phyloP scores from a whole-genome alignment of 2,329 filamentous ascomycete species.

The Thielaviopsis populi region DNA sequence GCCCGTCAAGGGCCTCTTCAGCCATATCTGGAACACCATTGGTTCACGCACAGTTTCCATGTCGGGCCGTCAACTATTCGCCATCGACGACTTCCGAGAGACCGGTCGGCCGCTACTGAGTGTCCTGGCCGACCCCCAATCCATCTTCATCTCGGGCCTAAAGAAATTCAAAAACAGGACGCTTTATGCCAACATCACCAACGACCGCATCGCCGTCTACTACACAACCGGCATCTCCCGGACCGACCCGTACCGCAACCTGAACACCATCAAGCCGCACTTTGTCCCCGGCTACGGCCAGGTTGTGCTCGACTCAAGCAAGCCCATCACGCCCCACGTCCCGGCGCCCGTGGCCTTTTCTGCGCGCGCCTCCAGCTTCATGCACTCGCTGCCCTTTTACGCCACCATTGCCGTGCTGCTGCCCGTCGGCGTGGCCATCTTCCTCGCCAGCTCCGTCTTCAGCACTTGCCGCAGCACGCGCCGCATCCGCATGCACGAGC shows the following conservation, averaged over 20 bases:
- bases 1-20: constrained; percentile 49
- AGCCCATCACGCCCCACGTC: constrained; percentile 34
- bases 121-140: constrained; percentile 66
- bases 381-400: constrained; percentile 40
- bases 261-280: constrained; percentile 38
- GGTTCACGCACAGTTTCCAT: constrained; percentile 67
- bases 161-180: constrained; percentile 59
- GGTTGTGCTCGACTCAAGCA: constrained; percentile 55
- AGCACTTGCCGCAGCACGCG: constrained; percentile 62
- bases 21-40: constrained; percentile 65
- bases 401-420: constrained; percentile 54
- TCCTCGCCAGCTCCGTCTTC: constrained; percentile 58
- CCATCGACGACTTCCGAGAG: constrained; percentile 69
- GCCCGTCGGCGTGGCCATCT: constrained; percentile 55
- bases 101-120: constrained; percentile 68
- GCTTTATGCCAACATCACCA: constrained; percentile 74
- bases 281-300: constrained; percentile 59
- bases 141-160: constrained; percentile 72
- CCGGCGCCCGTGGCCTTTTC: constrained; percentile 22
- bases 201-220: constrained; percentile 67
- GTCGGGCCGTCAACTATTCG: constrained; percentile 71
- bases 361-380: constrained; percentile 27
- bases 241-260: constrained; percentile 57
- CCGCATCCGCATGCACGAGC: constrained; percentile 63
- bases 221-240: constrained; percentile 70